phyloP scores from a whole-genome alignment of 768 basidiomycete species.

The Boletus tomentosulus region DNA sequence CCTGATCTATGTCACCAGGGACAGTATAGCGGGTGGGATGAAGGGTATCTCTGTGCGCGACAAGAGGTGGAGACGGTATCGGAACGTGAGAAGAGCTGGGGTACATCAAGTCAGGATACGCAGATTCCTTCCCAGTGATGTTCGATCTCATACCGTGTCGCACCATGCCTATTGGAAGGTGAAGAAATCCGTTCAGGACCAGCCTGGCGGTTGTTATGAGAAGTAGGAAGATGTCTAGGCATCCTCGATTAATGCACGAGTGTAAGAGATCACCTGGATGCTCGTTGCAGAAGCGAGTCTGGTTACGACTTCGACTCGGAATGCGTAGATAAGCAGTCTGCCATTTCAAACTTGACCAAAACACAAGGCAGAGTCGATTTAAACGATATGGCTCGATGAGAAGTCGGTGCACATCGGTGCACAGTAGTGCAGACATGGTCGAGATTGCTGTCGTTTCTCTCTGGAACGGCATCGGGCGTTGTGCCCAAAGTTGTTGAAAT shows the following conservation, averaged over 20 bases:
- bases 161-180: not conserved
- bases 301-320: not conserved
- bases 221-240: constrained; percentile 12
- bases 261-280: constrained; percentile 17
- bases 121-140: not conserved
- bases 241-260: constrained; percentile 13
- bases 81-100: constrained; percentile 10
- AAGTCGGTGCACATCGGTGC: not conserved
- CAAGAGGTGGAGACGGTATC: constrained; percentile 3
- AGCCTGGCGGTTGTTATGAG: constrained; percentile 15
- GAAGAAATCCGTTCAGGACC: constrained; percentile 16
- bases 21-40: not conserved
- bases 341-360: constrained; percentile 19
- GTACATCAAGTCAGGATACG: constrained; percentile 6
- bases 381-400: not conserved
- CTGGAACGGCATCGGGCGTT: not conserved
- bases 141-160: not conserved
- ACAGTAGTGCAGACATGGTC: not conserved
- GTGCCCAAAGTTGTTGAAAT: not conserved
- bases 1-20: constrained; percentile 2
- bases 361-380: not conserved
- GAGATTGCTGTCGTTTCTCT: not conserved
- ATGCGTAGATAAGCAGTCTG: constrained; percentile 8
- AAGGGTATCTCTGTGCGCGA: not conserved
- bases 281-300: constrained; percentile 1